Base-by-base conservation (phyloP, 495 filamentous ascomycete species). In the Neurospora sp. region DNA sequence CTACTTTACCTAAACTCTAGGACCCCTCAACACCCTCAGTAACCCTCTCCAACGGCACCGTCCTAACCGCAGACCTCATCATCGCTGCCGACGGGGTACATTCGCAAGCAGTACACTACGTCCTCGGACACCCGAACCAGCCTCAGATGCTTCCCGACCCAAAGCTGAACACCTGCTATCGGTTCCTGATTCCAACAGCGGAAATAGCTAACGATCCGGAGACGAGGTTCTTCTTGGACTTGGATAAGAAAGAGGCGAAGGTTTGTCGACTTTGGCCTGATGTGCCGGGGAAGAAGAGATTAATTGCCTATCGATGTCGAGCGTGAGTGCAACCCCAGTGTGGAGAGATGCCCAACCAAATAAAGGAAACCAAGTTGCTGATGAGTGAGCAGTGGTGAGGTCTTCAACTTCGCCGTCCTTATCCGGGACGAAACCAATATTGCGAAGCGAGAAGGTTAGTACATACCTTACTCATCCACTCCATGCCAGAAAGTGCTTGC, bases 51-150 rank as follows among this genome's bases (percentile, higher is more conserved):
- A 81, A 84, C 69, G 80, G 81, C 1, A 74, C 65, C 16, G 73
- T 71, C 75, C 74, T 76, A 68, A 65, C 53, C 71, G 82, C 75
- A 0, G 86, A 88, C 72, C 72, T 89, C 7, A 77, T 87, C 71
- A 75, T 89, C 16, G 80, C 79, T 12, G 85, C 85, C 8, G 85
- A 86, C 76, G 87, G 87, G 1, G 75, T 87, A 41, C 83, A 87
- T 70, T 80, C 83, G 1, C 73, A 76, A 7, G 70, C 78, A 5
- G 75, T 74, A 7, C 70, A 75, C 20, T 69, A 72, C 8, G 76
- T 78, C 20, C 68, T 83, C 27, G 76, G 78, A 16, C 68, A 73
- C 8, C 61, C 76, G 20, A 73, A 74, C 59, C 40, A 78, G 73
- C 40, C 72, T 14, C 40, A 68, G 40, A 45, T 72, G 7, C 65